Evolutionary conservation across 345 rosid genomes (phyloP).

Genomic region (Anastatica hierochuntica): DNA sequence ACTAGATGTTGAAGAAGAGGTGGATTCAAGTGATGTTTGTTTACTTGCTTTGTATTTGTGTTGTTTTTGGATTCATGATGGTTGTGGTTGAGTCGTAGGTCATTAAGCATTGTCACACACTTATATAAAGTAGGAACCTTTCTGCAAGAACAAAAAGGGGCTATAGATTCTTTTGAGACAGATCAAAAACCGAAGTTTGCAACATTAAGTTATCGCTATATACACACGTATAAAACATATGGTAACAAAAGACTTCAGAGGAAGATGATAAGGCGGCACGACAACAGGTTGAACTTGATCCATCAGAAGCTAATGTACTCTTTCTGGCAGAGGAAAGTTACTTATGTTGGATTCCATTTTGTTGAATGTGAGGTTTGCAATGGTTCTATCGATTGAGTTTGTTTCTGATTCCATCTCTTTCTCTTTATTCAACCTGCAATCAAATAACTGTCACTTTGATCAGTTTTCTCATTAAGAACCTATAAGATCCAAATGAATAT

Average conservation of each 20-base stretch:
- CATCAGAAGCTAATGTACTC: constrained; percentile 18
- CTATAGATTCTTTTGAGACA: constrained; percentile 20
- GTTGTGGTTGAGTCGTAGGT: no score
- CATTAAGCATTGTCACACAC: no score
- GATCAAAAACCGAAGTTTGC: constrained; percentile 29
- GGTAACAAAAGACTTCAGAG: background rate
- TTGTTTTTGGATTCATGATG: no score
- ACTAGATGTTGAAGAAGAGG: background rate
- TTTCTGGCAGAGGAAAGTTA: constrained; percentile 26
- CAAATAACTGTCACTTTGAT: constrained; percentile 6
- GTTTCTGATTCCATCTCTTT: constrained; percentile 50
- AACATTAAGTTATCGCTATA: constrained; percentile 8
- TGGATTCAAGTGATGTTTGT: background rate
- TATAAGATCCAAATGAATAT: no score
- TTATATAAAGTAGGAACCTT: no score
- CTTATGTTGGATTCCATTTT: constrained; percentile 41
- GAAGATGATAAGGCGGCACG: background rate
- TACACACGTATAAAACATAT: constrained; percentile 17
- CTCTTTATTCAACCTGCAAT: constrained; percentile 36
- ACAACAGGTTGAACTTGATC: constrained; percentile 5
- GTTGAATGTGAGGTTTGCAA: constrained; percentile 66
- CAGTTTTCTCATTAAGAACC: background rate
- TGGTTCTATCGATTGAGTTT: constrained; percentile 64
- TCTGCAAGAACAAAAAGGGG: no score
- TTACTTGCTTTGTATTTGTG: background rate